Evolutionary conservation across 2,329 filamentous ascomycete genomes (phyloP), one percentile per base, ranked within the genome.

Genomic region (Calonectria pauciramosa): DNA sequence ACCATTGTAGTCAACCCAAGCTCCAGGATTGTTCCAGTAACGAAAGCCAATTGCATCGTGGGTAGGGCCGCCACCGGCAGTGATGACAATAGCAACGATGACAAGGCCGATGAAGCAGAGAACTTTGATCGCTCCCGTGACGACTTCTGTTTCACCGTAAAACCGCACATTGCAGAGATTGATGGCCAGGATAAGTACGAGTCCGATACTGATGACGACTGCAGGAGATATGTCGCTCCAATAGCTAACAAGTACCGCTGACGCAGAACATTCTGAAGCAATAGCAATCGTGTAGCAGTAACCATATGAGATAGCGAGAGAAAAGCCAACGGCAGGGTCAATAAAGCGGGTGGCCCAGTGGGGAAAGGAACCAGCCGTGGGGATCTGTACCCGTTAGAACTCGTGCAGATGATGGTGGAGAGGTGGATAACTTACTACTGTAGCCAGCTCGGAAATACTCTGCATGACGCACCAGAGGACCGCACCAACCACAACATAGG

Each of bases 141-240:
- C 89, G 78, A 93, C 92, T 80, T 93, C 91, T 32, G 89, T 87
- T 82, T 93, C 91, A 44, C 91, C 91, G 76, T 91, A 93, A 76
- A 90, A 86, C n/a, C 86, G 85, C 14, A 92, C 89, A 44, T 88
- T 89, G 72, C 91, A 87, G 76, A 91, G 88, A 80, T 92, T 92
- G 76, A 92, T 86, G 23, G 86, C 77, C 10, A 92, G 83, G 67
- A 90, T 89, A 63, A 92, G 86, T 28, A 89, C 65, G 4, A 92
- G 85, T 70, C 91, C 87, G 44, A 93, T 85, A 60, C 89, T 87
- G 71, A 93, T 91, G 38, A 80, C 79, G 2, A 80, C 79, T 6
- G 79, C 79, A 0, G 79, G 79, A 20, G 71, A 77, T 10, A 80
- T 70, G 11, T 80, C 79, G 2, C 75, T 79, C 79, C 79, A 80